A percentile compares a stretch with the other conserved stretches of the same genome.
Conservation (phyloP, 176 grass and related monocot genomes). For the Raddia distichophylla region DNA sequence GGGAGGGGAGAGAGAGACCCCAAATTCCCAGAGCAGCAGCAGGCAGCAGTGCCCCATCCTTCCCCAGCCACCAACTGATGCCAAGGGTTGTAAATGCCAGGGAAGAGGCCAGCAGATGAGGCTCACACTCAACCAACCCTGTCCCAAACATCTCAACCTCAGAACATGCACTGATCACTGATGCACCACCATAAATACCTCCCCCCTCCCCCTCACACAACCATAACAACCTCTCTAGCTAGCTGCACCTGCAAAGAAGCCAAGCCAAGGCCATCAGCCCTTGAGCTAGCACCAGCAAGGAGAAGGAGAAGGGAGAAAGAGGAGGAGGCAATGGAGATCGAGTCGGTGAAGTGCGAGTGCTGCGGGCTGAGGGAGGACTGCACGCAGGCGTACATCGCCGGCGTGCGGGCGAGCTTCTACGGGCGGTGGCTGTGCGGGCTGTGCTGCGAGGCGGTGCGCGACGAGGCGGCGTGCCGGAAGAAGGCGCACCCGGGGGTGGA, state of each 20-base stretch:
- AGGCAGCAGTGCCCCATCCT: slow-evolving; percentile 7
- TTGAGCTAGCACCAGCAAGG: neutral
- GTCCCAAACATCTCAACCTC: slow-evolving; percentile 63
- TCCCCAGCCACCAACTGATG: slow-evolving; percentile 53
- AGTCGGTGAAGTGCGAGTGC: slow-evolving; percentile 85
- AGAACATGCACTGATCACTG: slow-evolving; percentile 48
- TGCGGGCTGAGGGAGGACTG: slow-evolving; percentile 91
- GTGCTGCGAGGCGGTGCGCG: slow-evolving; percentile 86
- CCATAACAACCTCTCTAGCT: slow-evolving; percentile 62
- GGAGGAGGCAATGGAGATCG: slow-evolving; percentile 68
- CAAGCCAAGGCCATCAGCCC: slow-evolving; percentile 21
- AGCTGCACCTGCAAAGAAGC: slow-evolving; percentile 36
- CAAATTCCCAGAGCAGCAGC: slow-evolving; percentile 43
- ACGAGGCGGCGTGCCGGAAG: slow-evolving; percentile 59
- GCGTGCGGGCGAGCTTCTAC: slow-evolving; percentile 74
- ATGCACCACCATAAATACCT: slow-evolving; percentile 58
- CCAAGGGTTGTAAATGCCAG: slow-evolving; percentile 62
- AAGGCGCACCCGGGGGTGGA: slow-evolving; percentile 65
- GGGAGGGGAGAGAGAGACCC: slow-evolving; percentile 25
- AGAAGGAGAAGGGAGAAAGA: neutral
- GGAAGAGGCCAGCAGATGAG: slow-evolving; percentile 68
- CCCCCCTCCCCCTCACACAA: slow-evolving; percentile 42
- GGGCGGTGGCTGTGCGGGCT: slow-evolving; percentile 91
- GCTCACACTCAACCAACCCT: slow-evolving; percentile 67
- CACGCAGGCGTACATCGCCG: slow-evolving; percentile 83